Base-by-base conservation (phyloP, 495 filamentous ascomycete genomes). In the Aspergillus asperescens region DNA sequence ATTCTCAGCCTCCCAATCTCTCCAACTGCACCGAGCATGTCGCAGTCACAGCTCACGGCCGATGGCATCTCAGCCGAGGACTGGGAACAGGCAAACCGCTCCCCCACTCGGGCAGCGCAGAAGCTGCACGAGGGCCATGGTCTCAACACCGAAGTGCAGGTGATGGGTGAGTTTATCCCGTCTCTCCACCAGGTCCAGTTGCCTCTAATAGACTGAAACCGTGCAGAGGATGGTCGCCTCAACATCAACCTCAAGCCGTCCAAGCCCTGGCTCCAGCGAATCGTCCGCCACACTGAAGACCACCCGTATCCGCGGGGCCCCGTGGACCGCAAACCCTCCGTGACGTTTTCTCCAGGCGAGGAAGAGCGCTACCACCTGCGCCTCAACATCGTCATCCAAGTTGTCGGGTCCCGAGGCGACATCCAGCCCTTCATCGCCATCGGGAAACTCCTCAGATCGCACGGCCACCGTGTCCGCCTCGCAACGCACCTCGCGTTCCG, bases 371-470 rank as follows among this genome's bases (percentile, higher is more conserved):
- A 81, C 59, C 72, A 67, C n/a, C 80, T 79, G 7, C 54, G 61
- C 15, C 67, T 89, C 34, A 89, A 90, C 64, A 78, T 90, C 46
- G 87, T 90, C 27, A 88, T 90, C 57, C 86, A 89, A 61, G 82
- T 91, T 7, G 82, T 90, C 32, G 88, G 87, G 12, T 85, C 82
- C 2, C 79, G 87, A 19, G 88, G 87, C n/a, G 87, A 90, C 59
- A 84, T 87, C 0, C 87, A 90, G 62, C 86, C 86, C 4, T 90
- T 90, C 54, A 64, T 90, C 29, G 79, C 83, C 9, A 64, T 89
- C 6, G 86, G 85, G 0, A 79, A 81, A 61, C 71, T 76, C 0
- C 62, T 94, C 18, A 79, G 84, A 59, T 62, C 77, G 22, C 81
- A 85, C 59, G 80, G 81, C n/a, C 88, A 91, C 67, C 79, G 88